Evolutionary conservation across 2,329 filamentous ascomycete species (phyloP).

Genomic region (Phialophora expanda): DNA sequence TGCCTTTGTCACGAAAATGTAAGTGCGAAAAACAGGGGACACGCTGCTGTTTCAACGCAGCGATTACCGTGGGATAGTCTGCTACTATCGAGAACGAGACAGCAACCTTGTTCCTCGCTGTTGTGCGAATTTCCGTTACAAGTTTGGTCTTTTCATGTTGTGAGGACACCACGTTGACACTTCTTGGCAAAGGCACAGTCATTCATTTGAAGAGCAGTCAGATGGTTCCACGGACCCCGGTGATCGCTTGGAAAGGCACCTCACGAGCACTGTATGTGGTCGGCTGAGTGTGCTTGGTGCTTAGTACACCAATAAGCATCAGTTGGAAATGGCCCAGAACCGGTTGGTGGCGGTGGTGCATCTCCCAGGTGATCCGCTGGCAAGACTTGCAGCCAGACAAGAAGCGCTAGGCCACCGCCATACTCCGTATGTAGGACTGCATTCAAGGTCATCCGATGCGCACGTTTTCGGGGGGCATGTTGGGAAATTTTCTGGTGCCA

Average conservation of each 20-base stretch:
- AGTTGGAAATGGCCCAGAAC: neutral
- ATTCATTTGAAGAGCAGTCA: conserved; percentile 1
- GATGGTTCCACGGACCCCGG: conserved; percentile 4
- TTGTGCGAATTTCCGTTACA: too few relatives aligned
- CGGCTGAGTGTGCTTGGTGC: neutral
- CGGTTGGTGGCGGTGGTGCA: neutral
- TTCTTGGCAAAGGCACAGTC: too few relatives aligned
- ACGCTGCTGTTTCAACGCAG: too few relatives aligned
- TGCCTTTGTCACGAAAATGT: too few relatives aligned
- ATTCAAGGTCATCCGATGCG: neutral
- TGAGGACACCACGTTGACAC: too few relatives aligned
- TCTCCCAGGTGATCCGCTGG: neutral
- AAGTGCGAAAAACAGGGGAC: too few relatives aligned
- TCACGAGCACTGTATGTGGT: neutral
- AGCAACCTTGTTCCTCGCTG: too few relatives aligned
- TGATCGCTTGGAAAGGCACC: neutral
- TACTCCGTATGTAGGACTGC: neutral
- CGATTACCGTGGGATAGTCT: too few relatives aligned
- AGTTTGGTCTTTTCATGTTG: too few relatives aligned
- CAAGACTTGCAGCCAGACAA: neutral
- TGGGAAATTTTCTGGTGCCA: neutral
- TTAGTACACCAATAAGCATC: neutral
- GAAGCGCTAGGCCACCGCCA: neutral
- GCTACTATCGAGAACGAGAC: too few relatives aligned
- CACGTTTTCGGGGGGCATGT: neutral